These are phyloP conservation scores for Diaporthe australafricana DNA, from an alignment of 2,329 filamentous ascomycete species.

Conservation along the genomic window DNA sequence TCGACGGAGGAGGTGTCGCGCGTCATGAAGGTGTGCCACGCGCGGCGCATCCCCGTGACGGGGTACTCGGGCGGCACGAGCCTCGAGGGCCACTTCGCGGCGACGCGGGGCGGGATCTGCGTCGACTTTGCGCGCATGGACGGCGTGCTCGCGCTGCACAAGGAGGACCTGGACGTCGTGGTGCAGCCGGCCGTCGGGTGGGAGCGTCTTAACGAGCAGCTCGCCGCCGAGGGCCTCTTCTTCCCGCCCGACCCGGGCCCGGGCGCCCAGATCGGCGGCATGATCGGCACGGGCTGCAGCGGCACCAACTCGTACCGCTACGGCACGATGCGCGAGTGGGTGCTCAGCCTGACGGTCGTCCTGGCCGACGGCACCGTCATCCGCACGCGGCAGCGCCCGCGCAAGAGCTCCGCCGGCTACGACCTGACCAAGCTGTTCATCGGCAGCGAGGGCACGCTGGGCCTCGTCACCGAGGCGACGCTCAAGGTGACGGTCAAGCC, in stretches of 20 bases:
- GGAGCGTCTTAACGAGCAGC: slow-evolving; percentile 80
- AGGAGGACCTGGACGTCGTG: slow-evolving; percentile 80
- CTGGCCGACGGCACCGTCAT: slow-evolving; percentile 88
- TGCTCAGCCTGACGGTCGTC: slow-evolving; percentile 83
- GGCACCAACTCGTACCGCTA: slow-evolving; percentile 88
- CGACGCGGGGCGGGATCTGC: slow-evolving; percentile 85
- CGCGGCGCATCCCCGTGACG: slow-evolving; percentile 83
- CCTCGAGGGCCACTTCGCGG: slow-evolving; percentile 88
- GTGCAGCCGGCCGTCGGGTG: slow-evolving; percentile 82
- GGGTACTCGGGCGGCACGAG: slow-evolving; percentile 90
- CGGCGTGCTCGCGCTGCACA: slow-evolving; percentile 80
- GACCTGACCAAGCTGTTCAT: slow-evolving; percentile 91
- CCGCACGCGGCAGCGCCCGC: slow-evolving; percentile 68
- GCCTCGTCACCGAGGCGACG: slow-evolving; percentile 90
- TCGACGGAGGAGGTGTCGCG: slow-evolving; percentile 86
- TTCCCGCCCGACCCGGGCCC: slow-evolving; percentile 89
- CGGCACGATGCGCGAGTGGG: slow-evolving; percentile 91
- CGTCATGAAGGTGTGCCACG: slow-evolving; percentile 90
- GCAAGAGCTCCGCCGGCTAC: slow-evolving; percentile 90
- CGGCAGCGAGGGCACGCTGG: slow-evolving; percentile 91
- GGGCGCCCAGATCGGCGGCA: slow-evolving; percentile 86
- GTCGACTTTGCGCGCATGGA: slow-evolving; percentile 91
- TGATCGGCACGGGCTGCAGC: slow-evolving; percentile 74
- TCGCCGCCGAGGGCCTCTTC: slow-evolving; percentile 77
- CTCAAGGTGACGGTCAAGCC: slow-evolving; percentile 88